These are phyloP conservation scores for Lyophyllum decastes DNA, from an alignment of 768 basidiomycete genomes.

Conservation along the genomic window DNA sequence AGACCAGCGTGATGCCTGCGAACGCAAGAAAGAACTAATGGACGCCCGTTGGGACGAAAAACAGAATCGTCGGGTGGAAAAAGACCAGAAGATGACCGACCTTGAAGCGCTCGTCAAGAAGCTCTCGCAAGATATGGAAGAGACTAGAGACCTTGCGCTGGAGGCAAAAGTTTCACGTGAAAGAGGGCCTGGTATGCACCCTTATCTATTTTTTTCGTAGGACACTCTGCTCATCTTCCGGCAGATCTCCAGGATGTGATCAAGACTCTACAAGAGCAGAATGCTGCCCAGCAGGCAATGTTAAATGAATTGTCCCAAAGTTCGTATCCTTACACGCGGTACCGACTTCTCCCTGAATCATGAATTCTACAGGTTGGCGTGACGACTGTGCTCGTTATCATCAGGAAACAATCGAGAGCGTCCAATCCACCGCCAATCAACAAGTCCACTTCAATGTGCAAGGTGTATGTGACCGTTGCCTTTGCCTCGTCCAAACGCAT, in stretches of 20 bases:
- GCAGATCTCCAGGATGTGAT: conserved; percentile 62
- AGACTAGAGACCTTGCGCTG: conserved; percentile 49
- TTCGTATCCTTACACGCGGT: conserved; percentile 30
- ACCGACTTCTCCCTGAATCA: conserved; percentile 4
- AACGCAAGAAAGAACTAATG: conserved; percentile 58
- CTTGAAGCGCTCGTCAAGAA: conserved; percentile 63
- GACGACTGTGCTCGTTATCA: conserved; percentile 67
- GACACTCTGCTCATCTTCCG: neutral
- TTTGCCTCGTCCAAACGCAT: neutral
- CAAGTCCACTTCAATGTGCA: conserved; percentile 86
- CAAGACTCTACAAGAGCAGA: conserved; percentile 59
- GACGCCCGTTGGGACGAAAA: conserved; percentile 71
- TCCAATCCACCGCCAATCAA: conserved; percentile 70
- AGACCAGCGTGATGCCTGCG: conserved; percentile 60
- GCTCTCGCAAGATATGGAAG: conserved; percentile 56
- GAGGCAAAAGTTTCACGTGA: conserved; percentile 55
- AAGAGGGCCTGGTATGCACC: conserved; percentile 53
- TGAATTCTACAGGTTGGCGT: conserved; percentile 54
- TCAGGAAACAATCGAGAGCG: conserved; percentile 64
- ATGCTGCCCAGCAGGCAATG: conserved; percentile 57
- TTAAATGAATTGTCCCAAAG: conserved; percentile 58
- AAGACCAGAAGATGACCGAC: conserved; percentile 57
- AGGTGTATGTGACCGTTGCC: conserved; percentile 49
- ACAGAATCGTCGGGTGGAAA: conserved; percentile 53
- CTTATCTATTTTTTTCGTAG: neutral